Evolutionary conservation across 495 filamentous ascomycete genomes (phyloP).

Genomic region (Penicillium angulare): DNA sequence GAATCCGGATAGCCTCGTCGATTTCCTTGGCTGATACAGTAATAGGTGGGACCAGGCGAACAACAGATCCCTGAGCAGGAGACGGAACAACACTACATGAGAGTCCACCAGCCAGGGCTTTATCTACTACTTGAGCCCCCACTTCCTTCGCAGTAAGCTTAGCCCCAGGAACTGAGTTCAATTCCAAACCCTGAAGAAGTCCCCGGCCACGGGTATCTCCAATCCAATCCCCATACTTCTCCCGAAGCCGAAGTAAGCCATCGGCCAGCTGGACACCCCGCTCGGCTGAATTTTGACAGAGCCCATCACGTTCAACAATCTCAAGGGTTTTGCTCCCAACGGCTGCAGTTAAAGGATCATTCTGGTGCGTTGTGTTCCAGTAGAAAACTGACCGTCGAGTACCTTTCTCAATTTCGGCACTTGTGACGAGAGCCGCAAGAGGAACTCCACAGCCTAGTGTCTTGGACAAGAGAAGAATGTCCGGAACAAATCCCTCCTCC

Average conservation of each 20-base stretch:
- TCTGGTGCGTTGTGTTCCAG: constrained; percentile 44
- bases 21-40: constrained; percentile 52
- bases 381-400: constrained; percentile 28
- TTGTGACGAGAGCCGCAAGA: constrained; percentile 49
- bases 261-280: constrained; percentile 41
- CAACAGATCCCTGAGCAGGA: constrained; percentile 51
- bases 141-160: constrained; percentile 44
- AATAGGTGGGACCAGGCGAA: constrained; percentile 58
- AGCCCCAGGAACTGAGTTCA: constrained; percentile 44
- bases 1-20: constrained; percentile 34
- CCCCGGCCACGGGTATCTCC: constrained; percentile 56
- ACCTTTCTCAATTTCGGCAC: constrained; percentile 41
- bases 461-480: constrained; percentile 53
- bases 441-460: constrained; percentile 55
- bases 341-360: constrained; percentile 53
- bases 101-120: constrained; percentile 47
- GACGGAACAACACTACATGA: constrained; percentile 44
- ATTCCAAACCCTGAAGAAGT: constrained; percentile 53
- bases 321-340: constrained; percentile 57
- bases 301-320: constrained; percentile 49
- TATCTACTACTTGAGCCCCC: constrained; percentile 42
- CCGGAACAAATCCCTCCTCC: constrained; percentile 43
- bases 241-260: constrained; percentile 39
- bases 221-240: constrained; percentile 52
- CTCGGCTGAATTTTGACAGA: constrained; percentile 37